phyloP scores from a whole-genome alignment of 345 rosid genomes.

The Melastoma malabathricum region DNA sequence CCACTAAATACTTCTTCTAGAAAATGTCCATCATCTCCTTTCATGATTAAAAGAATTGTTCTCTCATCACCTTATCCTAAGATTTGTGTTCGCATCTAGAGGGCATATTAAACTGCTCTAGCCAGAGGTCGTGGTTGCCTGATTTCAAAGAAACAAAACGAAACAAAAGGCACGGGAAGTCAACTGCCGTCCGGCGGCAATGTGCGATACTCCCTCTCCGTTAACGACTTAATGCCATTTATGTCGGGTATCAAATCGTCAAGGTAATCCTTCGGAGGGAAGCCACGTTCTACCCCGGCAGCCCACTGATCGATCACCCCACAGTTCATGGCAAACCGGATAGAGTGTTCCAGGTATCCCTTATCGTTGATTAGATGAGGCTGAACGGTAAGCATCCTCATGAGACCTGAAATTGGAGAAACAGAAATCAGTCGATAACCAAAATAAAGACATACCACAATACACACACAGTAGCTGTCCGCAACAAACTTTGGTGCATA shows the following conservation, averaged over 20 bases:
- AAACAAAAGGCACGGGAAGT: constrained; percentile 6
- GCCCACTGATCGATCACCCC: constrained; percentile 83
- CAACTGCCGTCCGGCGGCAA: constrained; percentile 22
- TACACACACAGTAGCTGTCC: no score
- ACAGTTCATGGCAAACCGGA: constrained; percentile 64
- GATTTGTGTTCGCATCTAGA: no score
- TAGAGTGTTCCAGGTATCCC: constrained; percentile 46
- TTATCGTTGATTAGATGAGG: constrained; percentile 50
- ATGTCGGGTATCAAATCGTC: constrained; percentile 40
- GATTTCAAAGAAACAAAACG: background rate
- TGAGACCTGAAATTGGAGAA: constrained; percentile 31
- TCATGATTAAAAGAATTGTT: no score
- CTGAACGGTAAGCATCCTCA: constrained; percentile 78
- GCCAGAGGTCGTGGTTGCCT: no score
- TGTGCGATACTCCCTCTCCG: constrained; percentile 48
- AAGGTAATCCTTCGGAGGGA: constrained; percentile 60
- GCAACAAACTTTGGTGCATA: no score
- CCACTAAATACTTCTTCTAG: no score
- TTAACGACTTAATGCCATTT: constrained; percentile 44
- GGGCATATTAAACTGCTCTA: no score
- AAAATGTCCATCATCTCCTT: no score
- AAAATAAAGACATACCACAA: background rate
- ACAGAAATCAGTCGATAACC: constrained; percentile 4
- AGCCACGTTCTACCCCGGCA: constrained; percentile 45
- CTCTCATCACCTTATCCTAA: no score